Percentiles rank a stretch among this genome's conserved stretches.
phyloP scores from a whole-genome alignment of 2,329 filamentous ascomycete species.

The Arthrobotrys pseudoclavata region DNA sequence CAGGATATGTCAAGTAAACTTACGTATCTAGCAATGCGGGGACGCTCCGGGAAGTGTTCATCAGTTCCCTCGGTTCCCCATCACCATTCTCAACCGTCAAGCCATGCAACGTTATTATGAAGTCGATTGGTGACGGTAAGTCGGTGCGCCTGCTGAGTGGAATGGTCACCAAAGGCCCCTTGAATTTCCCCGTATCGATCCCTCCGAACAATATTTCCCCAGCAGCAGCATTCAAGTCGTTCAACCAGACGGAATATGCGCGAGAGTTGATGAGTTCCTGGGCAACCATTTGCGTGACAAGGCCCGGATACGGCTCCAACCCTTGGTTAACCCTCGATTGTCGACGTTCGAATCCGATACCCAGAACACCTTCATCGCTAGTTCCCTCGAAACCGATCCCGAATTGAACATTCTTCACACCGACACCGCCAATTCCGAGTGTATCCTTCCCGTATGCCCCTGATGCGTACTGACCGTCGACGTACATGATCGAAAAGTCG shows the following conservation, averaged over 20 bases:
- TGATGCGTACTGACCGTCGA: constrained; percentile 65
- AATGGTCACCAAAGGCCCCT: constrained; percentile 75
- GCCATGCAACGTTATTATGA: constrained; percentile 77
- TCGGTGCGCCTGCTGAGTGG: constrained; percentile 73
- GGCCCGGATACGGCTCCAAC: constrained; percentile 70
- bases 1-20: not conserved
- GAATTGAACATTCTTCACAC: constrained; percentile 65
- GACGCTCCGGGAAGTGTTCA: constrained; percentile 71
- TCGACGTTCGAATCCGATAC: constrained; percentile 66
- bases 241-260: constrained; percentile 78
- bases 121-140: constrained; percentile 72
- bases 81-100: constrained; percentile 67
- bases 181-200: constrained; percentile 81
- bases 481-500: constrained; percentile 66
- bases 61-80: constrained; percentile 65
- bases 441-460: constrained; percentile 66
- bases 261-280: constrained; percentile 75
- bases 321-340: constrained; percentile 62
- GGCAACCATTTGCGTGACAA: constrained; percentile 75
- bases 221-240: constrained; percentile 73
- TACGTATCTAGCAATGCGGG: constrained; percentile 77
- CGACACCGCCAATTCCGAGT: constrained; percentile 65
- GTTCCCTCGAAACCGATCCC: constrained; percentile 65
- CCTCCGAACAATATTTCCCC: constrained; percentile 84
- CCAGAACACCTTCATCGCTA: constrained; percentile 72